Percentiles rank a stretch among this genome's conserved stretches.
These are phyloP conservation scores for Austroboletus niveus DNA, from an alignment of 1,284 basidiomycete species.

Conservation along the genomic window DNA sequence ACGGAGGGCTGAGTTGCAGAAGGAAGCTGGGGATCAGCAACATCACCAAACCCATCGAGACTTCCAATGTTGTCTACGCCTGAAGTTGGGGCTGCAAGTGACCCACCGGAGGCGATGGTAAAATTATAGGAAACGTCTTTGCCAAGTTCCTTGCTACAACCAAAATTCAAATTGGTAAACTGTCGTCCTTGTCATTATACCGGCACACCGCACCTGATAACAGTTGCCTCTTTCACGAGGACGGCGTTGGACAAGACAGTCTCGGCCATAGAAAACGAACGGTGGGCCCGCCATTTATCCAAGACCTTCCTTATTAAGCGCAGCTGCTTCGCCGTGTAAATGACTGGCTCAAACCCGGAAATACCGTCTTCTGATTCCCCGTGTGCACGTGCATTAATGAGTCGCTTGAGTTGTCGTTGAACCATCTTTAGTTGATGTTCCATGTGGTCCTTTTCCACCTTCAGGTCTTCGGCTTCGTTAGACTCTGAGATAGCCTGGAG, in stretches of 20 bases:
- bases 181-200: not conserved
- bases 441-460: conserved; percentile 89
- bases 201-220: conserved; percentile 68
- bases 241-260: conserved; percentile 83
- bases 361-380: conserved; percentile 66
- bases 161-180: conserved; percentile 14
- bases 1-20: conserved; percentile 80
- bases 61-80: conserved; percentile 86
- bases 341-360: conserved; percentile 69
- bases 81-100: conserved; percentile 78
- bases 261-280: conserved; percentile 91
- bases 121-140: conserved; percentile 93
- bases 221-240: conserved; percentile 90
- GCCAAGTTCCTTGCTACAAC: conserved; percentile 72
- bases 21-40: conserved; percentile 74
- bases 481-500: conserved; percentile 72
- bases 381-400: conserved; percentile 76
- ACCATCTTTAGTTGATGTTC: conserved; percentile 82
- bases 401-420: conserved; percentile 78
- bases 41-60: conserved; percentile 89
- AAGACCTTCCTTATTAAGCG: conserved; percentile 78
- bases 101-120: conserved; percentile 80
- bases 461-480: conserved; percentile 78
- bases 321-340: conserved; percentile 80
- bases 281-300: conserved; percentile 81